Conservation (phyloP, 2,329 filamentous ascomycete species). For the Aspergillus transmontanensis region DNA sequence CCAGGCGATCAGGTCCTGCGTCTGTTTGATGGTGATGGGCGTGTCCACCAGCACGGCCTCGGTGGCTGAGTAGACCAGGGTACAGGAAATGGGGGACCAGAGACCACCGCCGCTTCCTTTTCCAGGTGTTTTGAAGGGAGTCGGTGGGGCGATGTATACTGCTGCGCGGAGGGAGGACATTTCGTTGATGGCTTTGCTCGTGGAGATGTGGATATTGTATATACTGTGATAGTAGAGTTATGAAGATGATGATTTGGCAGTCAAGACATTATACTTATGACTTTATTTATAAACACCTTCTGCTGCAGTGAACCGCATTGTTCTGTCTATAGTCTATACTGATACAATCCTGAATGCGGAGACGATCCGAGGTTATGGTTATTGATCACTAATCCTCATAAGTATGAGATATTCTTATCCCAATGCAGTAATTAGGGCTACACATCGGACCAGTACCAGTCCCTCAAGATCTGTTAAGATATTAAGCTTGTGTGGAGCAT, state of each 20-base stretch:
- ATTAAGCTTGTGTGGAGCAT: not conserved
- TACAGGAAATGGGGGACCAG: slow-evolving; percentile 15
- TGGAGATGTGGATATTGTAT: not conserved
- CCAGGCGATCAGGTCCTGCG: slow-evolving; percentile 36
- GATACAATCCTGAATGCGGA: not conserved
- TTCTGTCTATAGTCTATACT: not conserved
- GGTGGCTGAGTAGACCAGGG: slow-evolving; percentile 28
- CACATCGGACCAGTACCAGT: too few relatives aligned
- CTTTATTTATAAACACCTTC: too few relatives aligned
- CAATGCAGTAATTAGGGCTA: too few relatives aligned
- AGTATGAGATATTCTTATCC: too few relatives aligned
- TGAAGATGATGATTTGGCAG: too few relatives aligned
- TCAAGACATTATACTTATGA: too few relatives aligned
- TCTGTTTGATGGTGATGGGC: slow-evolving; percentile 31
- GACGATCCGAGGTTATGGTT: not conserved
- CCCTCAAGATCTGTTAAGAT: not conserved
- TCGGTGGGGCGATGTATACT: slow-evolving; percentile 10
- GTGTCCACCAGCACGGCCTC: slow-evolving; percentile 45
- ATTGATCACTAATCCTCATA: not conserved
- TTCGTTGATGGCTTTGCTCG: not conserved
- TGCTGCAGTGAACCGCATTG: too few relatives aligned
- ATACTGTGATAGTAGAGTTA: not conserved
- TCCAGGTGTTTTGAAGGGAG: slow-evolving; percentile 5
- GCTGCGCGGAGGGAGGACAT: slow-evolving; percentile 5
- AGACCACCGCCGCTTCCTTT: slow-evolving; percentile 3